A percentile compares a stretch with the other conserved stretches of the same genome.
These are phyloP conservation scores for Ceratobasidium sp. DNA, from an alignment of 1,284 basidiomycete species.

Conservation along the genomic window DNA sequence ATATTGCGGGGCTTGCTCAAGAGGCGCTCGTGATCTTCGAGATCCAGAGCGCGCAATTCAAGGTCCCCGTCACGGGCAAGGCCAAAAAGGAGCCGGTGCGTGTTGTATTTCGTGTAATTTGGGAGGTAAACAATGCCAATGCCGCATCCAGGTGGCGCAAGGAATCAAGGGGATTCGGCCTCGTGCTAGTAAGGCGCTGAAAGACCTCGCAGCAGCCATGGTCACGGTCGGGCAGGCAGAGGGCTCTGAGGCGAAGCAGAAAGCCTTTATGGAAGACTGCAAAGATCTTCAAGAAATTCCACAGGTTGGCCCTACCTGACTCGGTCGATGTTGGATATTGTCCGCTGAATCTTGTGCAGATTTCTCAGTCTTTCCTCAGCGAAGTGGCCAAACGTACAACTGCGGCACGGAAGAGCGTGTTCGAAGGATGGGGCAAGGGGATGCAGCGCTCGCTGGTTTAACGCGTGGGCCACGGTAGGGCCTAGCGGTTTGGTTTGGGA, in stretches of 20 bases:
- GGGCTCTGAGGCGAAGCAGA: conserved; percentile 41
- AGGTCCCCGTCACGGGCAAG: conserved; percentile 39
- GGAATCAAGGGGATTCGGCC: conserved; percentile 40
- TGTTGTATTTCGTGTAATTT: conserved; percentile 14
- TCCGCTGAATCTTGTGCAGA: conserved; percentile 7
- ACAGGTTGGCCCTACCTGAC: conserved; percentile 3
- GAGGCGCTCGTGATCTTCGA: conserved; percentile 77
- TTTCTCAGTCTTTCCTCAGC: conserved; percentile 30
- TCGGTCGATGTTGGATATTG: not conserved
- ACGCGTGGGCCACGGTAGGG: not conserved
- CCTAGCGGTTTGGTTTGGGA: not conserved
- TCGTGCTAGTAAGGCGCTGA: conserved; percentile 44
- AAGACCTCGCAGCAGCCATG: conserved; percentile 43
- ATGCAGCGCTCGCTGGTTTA: conserved; percentile 42
- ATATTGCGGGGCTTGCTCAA: conserved; percentile 75
- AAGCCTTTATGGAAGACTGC: conserved; percentile 38
- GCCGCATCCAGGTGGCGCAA: conserved; percentile 32
- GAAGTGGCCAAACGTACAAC: conserved; percentile 24
- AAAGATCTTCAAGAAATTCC: conserved; percentile 35
- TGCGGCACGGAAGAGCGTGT: conserved; percentile 39
- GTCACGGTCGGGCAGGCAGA: conserved; percentile 28
- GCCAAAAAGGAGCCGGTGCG: conserved; percentile 44
- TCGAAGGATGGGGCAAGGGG: conserved; percentile 44
- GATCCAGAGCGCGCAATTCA: conserved; percentile 58
- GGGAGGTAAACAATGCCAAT: not conserved